Base-by-base conservation (phyloP, 495 filamentous ascomycete species). In the Lentithecium fluviatile region DNA sequence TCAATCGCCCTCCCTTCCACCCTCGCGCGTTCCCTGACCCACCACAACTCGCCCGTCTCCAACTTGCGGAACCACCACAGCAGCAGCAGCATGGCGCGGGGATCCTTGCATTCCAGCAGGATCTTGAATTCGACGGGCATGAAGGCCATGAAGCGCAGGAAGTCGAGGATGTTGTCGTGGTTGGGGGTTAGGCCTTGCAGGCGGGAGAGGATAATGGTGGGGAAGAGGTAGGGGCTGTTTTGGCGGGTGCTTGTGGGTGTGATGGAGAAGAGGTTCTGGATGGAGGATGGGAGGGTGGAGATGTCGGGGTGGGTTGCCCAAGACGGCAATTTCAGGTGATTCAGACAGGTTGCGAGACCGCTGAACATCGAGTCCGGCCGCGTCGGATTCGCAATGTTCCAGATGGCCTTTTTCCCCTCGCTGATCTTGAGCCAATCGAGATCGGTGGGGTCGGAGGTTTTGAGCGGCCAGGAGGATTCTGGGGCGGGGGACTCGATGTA, bases 51-150 rank as follows among this genome's bases (percentile, higher is more conserved):
- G 40, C 71, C 61, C 13, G 62, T 20, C 19, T 67, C 54, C 40
- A 79, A 62, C 59, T 71, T 77, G 43, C 69, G 73, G 58, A 75
- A 74, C 71, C 72, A 80, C 56, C 73, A 77, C 3, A 65, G 67
- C 45, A 79, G 58, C 45, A 80, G 40, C 32, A 77, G 52, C 58
- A 80, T 36, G 2, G 78, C 75, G 8, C 70, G 52, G 0, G 72
- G 56, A 52, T 80, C 76, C 47, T 75, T 76, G 7, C 64, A 37
- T 56, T 76, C 64, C 34, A 77, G 52, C 45, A 77, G 49, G 10
- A 50, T 36, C 34, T 56, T 66, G 65, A 69, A 77, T 13, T 63
- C 58, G 7, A 55, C 34, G 5, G 71, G 50, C 60, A 79, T 72
- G 26, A 67, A 58, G 10, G 65, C 62, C 15, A 75, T 43, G 60